Base-by-base conservation (phyloP, 257 asterid genomes). In the Verbena officinalis region DNA sequence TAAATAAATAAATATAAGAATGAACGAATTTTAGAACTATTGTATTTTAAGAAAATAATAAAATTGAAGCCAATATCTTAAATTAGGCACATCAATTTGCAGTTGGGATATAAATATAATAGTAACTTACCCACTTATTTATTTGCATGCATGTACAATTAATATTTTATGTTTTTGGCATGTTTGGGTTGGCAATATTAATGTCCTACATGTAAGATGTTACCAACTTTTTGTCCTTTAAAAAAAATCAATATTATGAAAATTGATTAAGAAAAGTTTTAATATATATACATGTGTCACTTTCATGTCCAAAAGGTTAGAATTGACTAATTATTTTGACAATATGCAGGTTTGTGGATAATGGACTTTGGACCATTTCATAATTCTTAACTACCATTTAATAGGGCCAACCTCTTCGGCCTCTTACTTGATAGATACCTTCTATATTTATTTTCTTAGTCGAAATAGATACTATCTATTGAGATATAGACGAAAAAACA, bases 131-230 rank as follows among this genome's bases (percentile, higher is more conserved):
- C 7, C 7, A 30, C 3, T 30, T 30, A 30, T 30, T 30, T 30
- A 2, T 30, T 30, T 55, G 4, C 46, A 20, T 43, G 42, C 65
- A 34, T 16, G 40, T 21, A 61, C 52, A n/a, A n/a, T n/a, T n/a
- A n/a, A n/a, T n/a, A n/a, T n/a, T n/a, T n/a, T n/a, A n/a, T n/a
- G n/a, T n/a, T n/a, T n/a, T 36, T 17, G 64, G 65, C 44, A 34
- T 62, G 69, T 72, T 72, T 56, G 71, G 81, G 49, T 63, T 62
- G 66, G 45, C 69, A 62, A 63, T 54, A 68, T 77, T 53, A 68
- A 77, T 73, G 63, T 46, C 54, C 38, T 65, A 72, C 78, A 53
- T 68, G 81, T 58, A 62, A 19, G 62, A 45, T 24, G 49, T 33
- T 51, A 66, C 51, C 60, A 56, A 14, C 12, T 58, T 5, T 2